Evolutionary conservation across 345 rosid genomes (phyloP).

Genomic region (Populus ilicifolia): DNA sequence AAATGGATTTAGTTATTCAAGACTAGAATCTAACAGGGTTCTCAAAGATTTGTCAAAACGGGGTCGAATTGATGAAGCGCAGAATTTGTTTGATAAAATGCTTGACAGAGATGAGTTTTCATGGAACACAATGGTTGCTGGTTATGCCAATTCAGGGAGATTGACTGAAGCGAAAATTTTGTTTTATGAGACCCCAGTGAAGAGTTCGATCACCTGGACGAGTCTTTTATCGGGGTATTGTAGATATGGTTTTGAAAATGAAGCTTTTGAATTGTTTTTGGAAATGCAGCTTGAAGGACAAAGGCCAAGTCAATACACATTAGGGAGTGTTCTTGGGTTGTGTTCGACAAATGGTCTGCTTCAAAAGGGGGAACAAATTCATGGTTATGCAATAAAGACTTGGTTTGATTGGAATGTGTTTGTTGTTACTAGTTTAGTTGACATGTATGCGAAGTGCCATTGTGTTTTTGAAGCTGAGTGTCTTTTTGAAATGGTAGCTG

Average conservation of each 20-base stretch:
- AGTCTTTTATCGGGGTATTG: slow-evolving; percentile 76
- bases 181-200: slow-evolving; percentile 45
- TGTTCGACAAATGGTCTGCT: slow-evolving; percentile 45
- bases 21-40: slow-evolving; percentile 40
- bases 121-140: slow-evolving; percentile 84
- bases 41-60: slow-evolving; percentile 43
- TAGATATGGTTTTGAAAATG: slow-evolving; percentile 39
- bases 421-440: slow-evolving; percentile 75
- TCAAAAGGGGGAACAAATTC: slow-evolving; percentile 64
- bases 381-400: slow-evolving; percentile 56
- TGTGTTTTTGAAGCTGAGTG: slow-evolving; percentile 64
- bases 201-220: slow-evolving; percentile 73
- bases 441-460: slow-evolving; percentile 70
- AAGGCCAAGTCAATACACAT: slow-evolving; percentile 52
- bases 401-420: slow-evolving; percentile 45
- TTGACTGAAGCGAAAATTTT: slow-evolving; percentile 50
- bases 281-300: slow-evolving; percentile 65
- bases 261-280: slow-evolving; percentile 60
- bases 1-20: slow-evolving; percentile 12
- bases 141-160: slow-evolving; percentile 62
- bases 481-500: slow-evolving; percentile 43
- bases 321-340: slow-evolving; percentile 67
- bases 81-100: slow-evolving; percentile 69
- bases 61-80: slow-evolving; percentile 61
- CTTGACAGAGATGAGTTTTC: slow-evolving; percentile 58